Evolutionary conservation across 2,329 filamentous ascomycete species (phyloP).

Genomic region (Fusarium graminum): DNA sequence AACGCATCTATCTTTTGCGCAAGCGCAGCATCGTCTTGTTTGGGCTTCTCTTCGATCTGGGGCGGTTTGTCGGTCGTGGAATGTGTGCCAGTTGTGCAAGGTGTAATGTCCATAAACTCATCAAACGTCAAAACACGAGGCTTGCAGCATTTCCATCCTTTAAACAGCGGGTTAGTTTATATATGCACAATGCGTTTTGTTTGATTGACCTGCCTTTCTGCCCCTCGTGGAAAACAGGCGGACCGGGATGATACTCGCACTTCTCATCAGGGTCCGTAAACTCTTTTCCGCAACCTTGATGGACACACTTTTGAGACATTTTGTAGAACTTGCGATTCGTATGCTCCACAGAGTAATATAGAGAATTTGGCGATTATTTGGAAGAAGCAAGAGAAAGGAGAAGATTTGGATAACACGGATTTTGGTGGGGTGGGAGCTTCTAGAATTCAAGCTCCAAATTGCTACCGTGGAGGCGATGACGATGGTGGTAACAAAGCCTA

Average conservation of each 20-base stretch:
- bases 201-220: constrained; percentile 81
- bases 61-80: constrained; percentile 83
- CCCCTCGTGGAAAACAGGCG: constrained; percentile 96
- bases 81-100: constrained; percentile 94
- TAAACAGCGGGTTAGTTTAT: constrained; percentile 3
- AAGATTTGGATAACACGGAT: constrained; percentile 27
- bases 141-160: constrained; percentile 99
- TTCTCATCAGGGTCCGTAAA: constrained; percentile 86
- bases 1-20: constrained; percentile 67
- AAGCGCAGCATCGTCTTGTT: constrained; percentile 58
- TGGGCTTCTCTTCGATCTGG: constrained; percentile 69
- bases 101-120: constrained; percentile 93
- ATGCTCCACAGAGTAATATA: constrained; percentile 18
- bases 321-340: constrained; percentile 10
- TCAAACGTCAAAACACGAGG: constrained; percentile 96
- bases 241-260: constrained; percentile 92
- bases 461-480: constrained; percentile 43
- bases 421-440: constrained; percentile 57
- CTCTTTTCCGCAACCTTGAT: constrained; percentile 92
- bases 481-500: constrained; percentile 39
- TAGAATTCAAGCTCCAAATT: constrained; percentile 52
- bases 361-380: constrained; percentile 10
- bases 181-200: neutral
- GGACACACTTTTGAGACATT: constrained; percentile 90
- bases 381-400: constrained; percentile 6